Base-by-base conservation (phyloP, 768 basidiomycete species). In the Suillus spraguei region DNA sequence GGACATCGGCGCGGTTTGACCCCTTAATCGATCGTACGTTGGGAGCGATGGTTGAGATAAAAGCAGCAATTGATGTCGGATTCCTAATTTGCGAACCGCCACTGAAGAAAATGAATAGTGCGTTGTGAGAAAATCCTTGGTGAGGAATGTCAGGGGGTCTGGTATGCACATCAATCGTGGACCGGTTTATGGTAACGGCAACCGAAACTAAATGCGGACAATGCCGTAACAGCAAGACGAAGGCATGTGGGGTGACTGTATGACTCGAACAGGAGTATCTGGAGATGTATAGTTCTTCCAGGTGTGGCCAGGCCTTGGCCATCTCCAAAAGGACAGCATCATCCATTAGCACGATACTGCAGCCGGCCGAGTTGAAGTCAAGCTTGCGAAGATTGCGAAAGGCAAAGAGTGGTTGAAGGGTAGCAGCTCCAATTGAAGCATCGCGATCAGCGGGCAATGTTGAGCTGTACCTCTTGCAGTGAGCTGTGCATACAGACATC, bases 191-290 rank as follows among this genome's bases (percentile, higher is more conserved):
- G 33, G 11, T 11, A 41, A 61, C 22, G 7, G 13, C n/a, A 11
- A 61, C 7, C 28, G 54, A 39, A 24, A 4, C 9, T 10, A 61
- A 39, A n/a, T 13, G 13, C 6, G 54, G 54, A 17, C 60, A 61
- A 61, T 61, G 54, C 38, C 28, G 5, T 24, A 61, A 41, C 36
- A 59, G 13, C n/a, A 6, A 33, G 36, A 61, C 53, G 20, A 47
- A 47, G 46, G 46, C 22, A 14, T 47, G 22, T 5, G 6, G 22
- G 22, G 46, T 47, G 22, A 52, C 49, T 17, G 1, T 16, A 50
- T 32, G 17, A 32, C 9, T n/a, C n/a, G n/a, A n/a, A n/a, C 4
- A 4, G 9, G 13, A 6, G 22, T 17, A 10, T 32, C 8, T 50
- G 28, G 49, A 28, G 14, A 50, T 32, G 49, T 16, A 17, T 6